These are phyloP conservation scores for Abrus precatorius DNA, from an alignment of 306 rosid species.

Conservation along the genomic window DNA sequence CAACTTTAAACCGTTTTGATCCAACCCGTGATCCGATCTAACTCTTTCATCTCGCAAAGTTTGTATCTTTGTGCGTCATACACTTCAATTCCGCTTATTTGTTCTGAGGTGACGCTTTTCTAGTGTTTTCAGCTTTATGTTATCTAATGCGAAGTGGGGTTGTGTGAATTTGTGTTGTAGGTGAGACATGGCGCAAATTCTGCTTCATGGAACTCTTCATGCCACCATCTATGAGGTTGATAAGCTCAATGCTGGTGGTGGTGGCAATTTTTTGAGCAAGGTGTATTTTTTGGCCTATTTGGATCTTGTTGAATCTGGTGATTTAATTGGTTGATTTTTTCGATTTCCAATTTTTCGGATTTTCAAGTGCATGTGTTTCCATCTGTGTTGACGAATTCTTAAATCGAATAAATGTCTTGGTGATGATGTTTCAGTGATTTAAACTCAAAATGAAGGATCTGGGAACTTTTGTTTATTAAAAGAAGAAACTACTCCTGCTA, in stretches of 20 bases:
- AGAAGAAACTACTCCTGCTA: not conserved
- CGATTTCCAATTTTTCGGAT: not conserved
- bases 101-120: not conserved
- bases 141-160: slow-evolving; percentile 47
- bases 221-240: slow-evolving; percentile 89
- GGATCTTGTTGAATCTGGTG: slow-evolving; percentile 21
- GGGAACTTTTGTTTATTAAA: slow-evolving; percentile 23
- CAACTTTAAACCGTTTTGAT: slow-evolving; percentile 1
- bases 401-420: slow-evolving; percentile 29
- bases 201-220: slow-evolving; percentile 93
- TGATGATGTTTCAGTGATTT: slow-evolving; percentile 16
- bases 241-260: slow-evolving; percentile 54
- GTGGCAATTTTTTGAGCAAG: slow-evolving; percentile 70
- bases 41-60: slow-evolving; percentile 41
- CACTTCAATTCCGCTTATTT: not conserved
- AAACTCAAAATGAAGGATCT: slow-evolving; percentile 32
- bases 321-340: not conserved
- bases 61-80: not conserved
- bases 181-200: slow-evolving; percentile 76
- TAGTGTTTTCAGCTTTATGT: not conserved
- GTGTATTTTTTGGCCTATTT: slow-evolving; percentile 47
- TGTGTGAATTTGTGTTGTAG: slow-evolving; percentile 54
- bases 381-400: slow-evolving; percentile 26
- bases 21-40: slow-evolving; percentile 45
- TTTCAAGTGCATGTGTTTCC: slow-evolving; percentile 23